Percentiles rank a stretch among this genome's conserved stretches.
Evolutionary conservation across 1,284 basidiomycete genomes (phyloP).

Genomic region (Meripilus lineatus): DNA sequence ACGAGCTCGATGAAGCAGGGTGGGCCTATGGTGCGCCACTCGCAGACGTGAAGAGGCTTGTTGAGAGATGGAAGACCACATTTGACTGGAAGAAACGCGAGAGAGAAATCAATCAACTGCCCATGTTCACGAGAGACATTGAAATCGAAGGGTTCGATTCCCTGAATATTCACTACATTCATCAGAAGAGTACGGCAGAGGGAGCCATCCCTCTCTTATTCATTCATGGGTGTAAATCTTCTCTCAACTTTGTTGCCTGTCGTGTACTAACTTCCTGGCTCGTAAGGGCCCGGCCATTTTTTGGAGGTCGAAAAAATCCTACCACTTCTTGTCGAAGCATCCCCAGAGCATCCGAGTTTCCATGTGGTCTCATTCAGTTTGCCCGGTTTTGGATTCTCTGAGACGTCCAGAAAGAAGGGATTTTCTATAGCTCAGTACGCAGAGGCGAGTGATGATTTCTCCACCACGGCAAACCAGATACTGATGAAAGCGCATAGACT

Average conservation of each 20-base stretch:
- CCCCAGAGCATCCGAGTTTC: slow-evolving; percentile 21
- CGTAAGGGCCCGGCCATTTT: slow-evolving; percentile 33
- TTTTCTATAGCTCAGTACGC: slow-evolving; percentile 18
- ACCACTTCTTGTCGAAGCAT: slow-evolving; percentile 7
- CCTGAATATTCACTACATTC: slow-evolving; percentile 11
- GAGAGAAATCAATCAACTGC: slow-evolving; percentile 10
- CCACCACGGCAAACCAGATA: background rate
- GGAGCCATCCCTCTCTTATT: slow-evolving; percentile 21
- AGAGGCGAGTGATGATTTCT: background rate
- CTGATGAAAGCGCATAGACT: slow-evolving; percentile 9
- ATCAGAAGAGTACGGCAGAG: slow-evolving; percentile 15
- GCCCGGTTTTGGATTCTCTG: slow-evolving; percentile 19
- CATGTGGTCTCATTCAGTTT: slow-evolving; percentile 34
- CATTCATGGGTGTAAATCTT: slow-evolving; percentile 19
- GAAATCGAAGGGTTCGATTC: slow-evolving; percentile 15
- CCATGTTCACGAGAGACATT: slow-evolving; percentile 18
- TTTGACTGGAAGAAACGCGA: slow-evolving; percentile 20
- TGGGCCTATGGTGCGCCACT: slow-evolving; percentile 5
- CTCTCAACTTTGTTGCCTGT: slow-evolving; percentile 9
- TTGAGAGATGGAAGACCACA: slow-evolving; percentile 10
- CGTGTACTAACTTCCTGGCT: background rate
- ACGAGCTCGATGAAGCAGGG: slow-evolving; percentile 11
- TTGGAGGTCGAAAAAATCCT: slow-evolving; percentile 25
- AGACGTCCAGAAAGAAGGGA: slow-evolving; percentile 21
- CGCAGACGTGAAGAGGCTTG: background rate